Conservation (phyloP, 73 alveolate genomes). For the Paramecium sonneborni region DNA sequence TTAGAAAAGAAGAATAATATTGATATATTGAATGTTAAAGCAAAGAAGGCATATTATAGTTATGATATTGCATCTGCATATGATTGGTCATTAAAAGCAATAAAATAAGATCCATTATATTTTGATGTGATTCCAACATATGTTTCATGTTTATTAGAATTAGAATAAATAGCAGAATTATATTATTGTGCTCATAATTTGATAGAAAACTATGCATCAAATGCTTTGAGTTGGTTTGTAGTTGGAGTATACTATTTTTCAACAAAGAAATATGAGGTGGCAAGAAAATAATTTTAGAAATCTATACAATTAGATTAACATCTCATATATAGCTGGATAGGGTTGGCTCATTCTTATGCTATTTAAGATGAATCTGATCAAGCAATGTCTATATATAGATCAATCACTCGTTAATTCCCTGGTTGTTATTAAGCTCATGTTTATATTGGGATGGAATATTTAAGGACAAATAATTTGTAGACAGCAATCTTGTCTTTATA, state of each 20-base stretch:
- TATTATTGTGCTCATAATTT: slow-evolving; percentile 95
- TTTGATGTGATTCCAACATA: slow-evolving; percentile 91
- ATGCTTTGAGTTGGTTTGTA: slow-evolving; percentile 97
- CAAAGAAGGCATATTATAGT: slow-evolving; percentile 88
- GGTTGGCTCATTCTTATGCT: slow-evolving; percentile 97
- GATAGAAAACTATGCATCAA: slow-evolving; percentile 90
- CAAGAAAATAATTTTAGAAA: slow-evolving; percentile 94
- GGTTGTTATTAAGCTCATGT: slow-evolving; percentile 96
- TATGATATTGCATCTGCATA: slow-evolving; percentile 91
- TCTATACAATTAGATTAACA: slow-evolving; percentile 93
- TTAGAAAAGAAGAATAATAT: slow-evolving; percentile 79
- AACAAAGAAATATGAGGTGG: slow-evolving; percentile 94
- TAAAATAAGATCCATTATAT: slow-evolving; percentile 90
- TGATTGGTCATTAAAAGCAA: slow-evolving; percentile 85
- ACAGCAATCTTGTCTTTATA: slow-evolving; percentile 95
- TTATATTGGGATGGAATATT: slow-evolving; percentile 98
- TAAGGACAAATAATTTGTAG: slow-evolving; percentile 93
- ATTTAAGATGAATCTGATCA: slow-evolving; percentile 98
- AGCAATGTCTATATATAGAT: slow-evolving; percentile 96
- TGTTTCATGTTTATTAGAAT: slow-evolving; percentile 92
- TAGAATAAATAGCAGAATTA: slow-evolving; percentile 92
- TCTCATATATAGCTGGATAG: slow-evolving; percentile 97
- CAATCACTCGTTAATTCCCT: slow-evolving; percentile 97
- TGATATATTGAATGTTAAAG: slow-evolving; percentile 89
- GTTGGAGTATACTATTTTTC: slow-evolving; percentile 97